These are phyloP conservation scores for Aegilops sharonensis DNA, from an alignment of 176 grass and related monocot species.

Conservation along the genomic window DNA sequence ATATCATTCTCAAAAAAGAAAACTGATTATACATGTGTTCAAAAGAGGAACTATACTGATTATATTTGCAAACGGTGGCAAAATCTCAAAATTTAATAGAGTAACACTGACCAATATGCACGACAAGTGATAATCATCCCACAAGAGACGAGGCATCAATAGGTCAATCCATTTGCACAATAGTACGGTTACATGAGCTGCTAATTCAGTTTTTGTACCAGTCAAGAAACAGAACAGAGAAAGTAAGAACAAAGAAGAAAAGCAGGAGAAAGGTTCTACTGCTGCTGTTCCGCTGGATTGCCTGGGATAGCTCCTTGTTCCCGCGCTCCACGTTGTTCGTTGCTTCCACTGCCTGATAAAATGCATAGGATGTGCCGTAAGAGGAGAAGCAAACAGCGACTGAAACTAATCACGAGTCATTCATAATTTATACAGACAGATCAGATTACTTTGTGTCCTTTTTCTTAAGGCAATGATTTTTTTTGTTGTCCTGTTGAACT, in stretches of 20 bases:
- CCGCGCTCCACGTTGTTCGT: constrained; percentile 89
- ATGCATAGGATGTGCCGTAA: constrained; percentile 4
- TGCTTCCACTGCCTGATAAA: constrained; percentile 81
- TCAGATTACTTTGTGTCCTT: background rate
- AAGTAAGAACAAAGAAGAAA: constrained; percentile 95
- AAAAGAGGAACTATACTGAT: no score
- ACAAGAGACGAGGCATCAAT: background rate
- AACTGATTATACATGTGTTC: background rate
- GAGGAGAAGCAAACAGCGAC: background rate
- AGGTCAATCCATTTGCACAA: background rate
- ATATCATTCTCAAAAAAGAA: no score
- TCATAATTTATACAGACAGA: background rate
- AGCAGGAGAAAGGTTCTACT: constrained; percentile 96
- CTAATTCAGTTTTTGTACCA: constrained; percentile 65
- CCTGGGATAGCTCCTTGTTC: constrained; percentile 86
- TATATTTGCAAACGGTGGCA: background rate
- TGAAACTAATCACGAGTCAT: background rate
- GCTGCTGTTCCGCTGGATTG: constrained; percentile 84
- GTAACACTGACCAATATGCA: background rate
- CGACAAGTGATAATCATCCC: background rate
- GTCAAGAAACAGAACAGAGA: constrained; percentile 92
- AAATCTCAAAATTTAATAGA: background rate
- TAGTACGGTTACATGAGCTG: background rate
- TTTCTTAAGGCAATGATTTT: background rate
- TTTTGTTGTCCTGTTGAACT: background rate